Conservation (phyloP, 805 yeast genomes). For the Isabelozyma heimii region DNA sequence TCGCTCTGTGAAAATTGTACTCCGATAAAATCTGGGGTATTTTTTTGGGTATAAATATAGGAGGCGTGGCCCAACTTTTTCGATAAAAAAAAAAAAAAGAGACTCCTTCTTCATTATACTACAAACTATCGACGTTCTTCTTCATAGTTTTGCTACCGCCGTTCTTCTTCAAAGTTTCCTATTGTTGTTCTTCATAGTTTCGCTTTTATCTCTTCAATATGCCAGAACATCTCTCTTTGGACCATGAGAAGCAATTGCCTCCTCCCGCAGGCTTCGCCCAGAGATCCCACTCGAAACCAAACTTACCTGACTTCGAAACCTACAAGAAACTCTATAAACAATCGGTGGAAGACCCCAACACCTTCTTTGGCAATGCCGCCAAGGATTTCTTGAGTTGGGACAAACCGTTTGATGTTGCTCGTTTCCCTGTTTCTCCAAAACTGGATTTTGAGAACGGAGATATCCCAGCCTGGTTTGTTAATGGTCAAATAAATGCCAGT, state of each 20-base stretch:
- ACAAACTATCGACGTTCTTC: no score
- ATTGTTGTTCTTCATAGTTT: no score
- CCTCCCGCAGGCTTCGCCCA: slow-evolving; percentile 42
- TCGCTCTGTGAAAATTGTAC: no score
- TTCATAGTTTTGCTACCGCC: no score
- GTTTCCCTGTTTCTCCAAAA: slow-evolving; percentile 45
- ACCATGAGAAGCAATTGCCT: slow-evolving; percentile 26
- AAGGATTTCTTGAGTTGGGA: slow-evolving; percentile 50
- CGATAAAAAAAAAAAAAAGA: no score
- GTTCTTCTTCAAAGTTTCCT: no score
- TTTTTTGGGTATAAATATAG: neutral
- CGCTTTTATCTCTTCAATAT: neutral
- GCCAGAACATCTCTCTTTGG: slow-evolving; percentile 28
- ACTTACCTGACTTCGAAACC: slow-evolving; percentile 47
- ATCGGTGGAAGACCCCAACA: slow-evolving; percentile 53
- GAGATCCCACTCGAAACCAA: slow-evolving; percentile 46
- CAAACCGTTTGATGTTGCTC: slow-evolving; percentile 46
- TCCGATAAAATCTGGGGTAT: neutral
- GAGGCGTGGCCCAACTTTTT: neutral
- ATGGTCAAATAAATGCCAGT: slow-evolving; percentile 89
- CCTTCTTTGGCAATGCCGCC: slow-evolving; percentile 56
- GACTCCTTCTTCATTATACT: no score
- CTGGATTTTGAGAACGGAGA: slow-evolving; percentile 63
- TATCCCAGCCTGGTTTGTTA: slow-evolving; percentile 83
- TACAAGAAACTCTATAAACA: slow-evolving; percentile 52